Evolutionary conservation across 2,329 filamentous ascomycete species (phyloP).

Genomic region (Cercospora sesami): DNA sequence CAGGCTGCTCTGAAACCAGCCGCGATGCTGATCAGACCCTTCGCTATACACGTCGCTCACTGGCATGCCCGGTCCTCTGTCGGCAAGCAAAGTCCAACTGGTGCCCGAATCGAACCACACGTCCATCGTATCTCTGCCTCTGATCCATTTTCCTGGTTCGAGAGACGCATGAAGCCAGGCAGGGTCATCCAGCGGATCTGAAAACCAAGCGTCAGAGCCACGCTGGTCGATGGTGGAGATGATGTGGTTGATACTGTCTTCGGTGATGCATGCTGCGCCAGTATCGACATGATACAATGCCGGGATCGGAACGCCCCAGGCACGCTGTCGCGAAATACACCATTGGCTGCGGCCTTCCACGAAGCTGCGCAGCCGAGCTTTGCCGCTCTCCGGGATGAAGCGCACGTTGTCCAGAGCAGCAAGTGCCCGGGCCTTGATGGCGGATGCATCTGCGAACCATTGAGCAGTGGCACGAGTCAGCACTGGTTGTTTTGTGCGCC

Average conservation of each 20-base stretch:
- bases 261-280: conserved; percentile 70
- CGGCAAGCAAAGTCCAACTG: conserved; percentile 69
- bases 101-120: conserved; percentile 99
- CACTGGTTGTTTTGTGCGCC: conserved; percentile 90
- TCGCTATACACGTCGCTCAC: conserved; percentile 86
- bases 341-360: conserved; percentile 86
- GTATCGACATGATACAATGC: conserved; percentile 71
- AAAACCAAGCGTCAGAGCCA: conserved; percentile 94
- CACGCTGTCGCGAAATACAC: conserved; percentile 95
- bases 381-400: conserved; percentile 77
- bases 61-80: conserved; percentile 42
- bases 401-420: conserved; percentile 67
- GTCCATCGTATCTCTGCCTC: conserved; percentile 95
- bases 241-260: conserved; percentile 79
- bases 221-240: conserved; percentile 73
- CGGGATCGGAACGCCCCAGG: conserved; percentile 96
- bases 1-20: conserved; percentile 97
- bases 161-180: conserved; percentile 74
- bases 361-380: conserved; percentile 77
- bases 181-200: conserved; percentile 71
- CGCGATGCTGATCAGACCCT: conserved; percentile 92
- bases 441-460: conserved; percentile 92
- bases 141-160: conserved; percentile 58
- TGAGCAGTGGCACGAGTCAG: conserved; percentile 91
- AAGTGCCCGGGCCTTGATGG: conserved; percentile 74